Base-by-base conservation (phyloP, 441 rosid species). In the Erysimum cheiri region DNA sequence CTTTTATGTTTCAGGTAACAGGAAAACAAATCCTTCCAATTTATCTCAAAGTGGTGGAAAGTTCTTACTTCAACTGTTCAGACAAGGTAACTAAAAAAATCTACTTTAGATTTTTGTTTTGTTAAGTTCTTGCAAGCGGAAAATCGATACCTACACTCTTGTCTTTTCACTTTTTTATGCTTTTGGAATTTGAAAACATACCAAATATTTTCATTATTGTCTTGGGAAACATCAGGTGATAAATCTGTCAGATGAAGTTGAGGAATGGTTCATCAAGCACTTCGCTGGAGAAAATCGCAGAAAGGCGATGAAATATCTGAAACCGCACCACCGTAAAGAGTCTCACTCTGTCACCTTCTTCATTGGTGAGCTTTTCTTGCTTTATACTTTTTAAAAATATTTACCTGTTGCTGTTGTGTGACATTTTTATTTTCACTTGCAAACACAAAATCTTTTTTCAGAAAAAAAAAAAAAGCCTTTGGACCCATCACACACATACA, bases 11-110 rank as follows among this genome's bases (percentile, higher is more conserved):
- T 67, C 67, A 95, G 99, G 87, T 89, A 2, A 89, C 97, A 6
- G 99, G 87, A 65, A 88, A 92, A 75, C 87, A 92, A 88, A 85
- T 90, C 48, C 95, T 88, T 39, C 96, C 96, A 49, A 85, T 90
- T 31, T 95, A 95, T 80, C 87, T 90, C 37, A 90, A 83, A 83
- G 99, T 89, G 6, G 98, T 90, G 13, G 99, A 95, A 81, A 89
- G 88, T 72, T 92, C 99, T 58, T 95, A 92, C 72, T 95, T 95
- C 82, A 88, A 95, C 81, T 82, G 88, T 80, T 90, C 99, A 40
- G 88, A 95, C 79, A 92, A 86, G 97, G 99, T 92, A 86, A 26
- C 62, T 64, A 2, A 5, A 53, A 47, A 52, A 67, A 64, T 28
- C 64, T 3, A 62, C 54, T 62, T 65, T 17, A 54, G 56, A 37